These are phyloP conservation scores for Saccharomyces hybrid DNA, from an alignment of 1,139 yeast genomes.

Conservation along the genomic window DNA sequence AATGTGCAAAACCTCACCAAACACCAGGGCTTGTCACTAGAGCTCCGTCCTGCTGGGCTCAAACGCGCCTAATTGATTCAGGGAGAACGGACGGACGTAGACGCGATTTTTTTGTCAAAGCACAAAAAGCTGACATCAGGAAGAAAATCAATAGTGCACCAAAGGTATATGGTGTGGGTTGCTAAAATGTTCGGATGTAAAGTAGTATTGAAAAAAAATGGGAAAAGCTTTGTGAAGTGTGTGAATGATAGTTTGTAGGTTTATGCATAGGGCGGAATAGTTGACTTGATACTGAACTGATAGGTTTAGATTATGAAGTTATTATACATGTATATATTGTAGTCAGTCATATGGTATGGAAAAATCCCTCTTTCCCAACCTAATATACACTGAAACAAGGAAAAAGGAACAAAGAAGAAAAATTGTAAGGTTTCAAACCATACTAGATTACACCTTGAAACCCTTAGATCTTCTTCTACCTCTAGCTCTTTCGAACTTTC, in stretches of 20 bases:
- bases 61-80: neutral
- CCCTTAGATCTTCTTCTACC: constrained; percentile 99
- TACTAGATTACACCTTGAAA: constrained; percentile 88
- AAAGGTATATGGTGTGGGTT: neutral
- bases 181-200: neutral
- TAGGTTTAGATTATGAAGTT: neutral
- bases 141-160: neutral
- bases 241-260: too few relatives aligned
- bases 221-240: too few relatives aligned
- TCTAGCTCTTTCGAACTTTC: constrained; percentile 99
- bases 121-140: neutral
- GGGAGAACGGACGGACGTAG: neutral
- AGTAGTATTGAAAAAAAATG: neutral
- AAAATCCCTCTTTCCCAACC: neutral
- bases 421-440: neutral
- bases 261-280: neutral
- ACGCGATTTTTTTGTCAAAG: neutral
- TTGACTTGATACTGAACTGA: neutral
- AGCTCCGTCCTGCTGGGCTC: neutral
- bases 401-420: neutral
- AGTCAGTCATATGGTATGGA: neutral
- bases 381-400: neutral
- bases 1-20: neutral
- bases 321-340: neutral
- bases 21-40: neutral